Evolutionary conservation across 1,284 basidiomycete species (phyloP).

Genomic region (Trichosporon asahii): DNA sequence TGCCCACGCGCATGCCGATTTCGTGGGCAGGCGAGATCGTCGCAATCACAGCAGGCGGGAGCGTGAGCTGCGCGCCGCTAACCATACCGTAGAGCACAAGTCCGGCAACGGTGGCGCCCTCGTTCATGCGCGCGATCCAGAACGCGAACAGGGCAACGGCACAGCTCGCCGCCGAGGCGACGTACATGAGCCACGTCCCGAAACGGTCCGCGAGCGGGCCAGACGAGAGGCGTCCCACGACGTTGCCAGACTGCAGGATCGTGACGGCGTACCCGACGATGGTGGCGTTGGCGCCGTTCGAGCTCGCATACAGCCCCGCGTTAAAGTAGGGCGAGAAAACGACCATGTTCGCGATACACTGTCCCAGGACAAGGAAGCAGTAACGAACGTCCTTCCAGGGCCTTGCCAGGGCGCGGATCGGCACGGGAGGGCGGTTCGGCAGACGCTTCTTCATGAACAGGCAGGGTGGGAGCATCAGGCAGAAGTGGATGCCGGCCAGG

Average conservation of each 20-base stretch:
- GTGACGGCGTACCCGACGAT: conserved; percentile 16
- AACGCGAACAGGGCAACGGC: conserved; percentile 16
- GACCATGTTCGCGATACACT: conserved; percentile 3
- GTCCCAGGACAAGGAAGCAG: conserved; percentile 16
- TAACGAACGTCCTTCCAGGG: conserved; percentile 20
- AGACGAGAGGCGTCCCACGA: conserved; percentile 10
- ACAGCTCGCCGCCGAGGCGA: background rate
- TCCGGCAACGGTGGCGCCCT: conserved; percentile 32
- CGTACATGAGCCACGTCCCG: conserved; percentile 19
- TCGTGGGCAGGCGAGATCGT: conserved; percentile 43
- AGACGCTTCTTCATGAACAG: conserved; percentile 27
- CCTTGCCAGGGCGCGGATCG: conserved; percentile 14
- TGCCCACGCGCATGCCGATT: conserved; percentile 46
- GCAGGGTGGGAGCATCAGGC: conserved; percentile 29
- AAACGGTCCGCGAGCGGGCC: conserved; percentile 17
- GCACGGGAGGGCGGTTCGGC: conserved; percentile 22
- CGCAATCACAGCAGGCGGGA: conserved; percentile 43
- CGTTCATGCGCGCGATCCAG: conserved; percentile 29
- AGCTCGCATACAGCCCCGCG: conserved; percentile 9
- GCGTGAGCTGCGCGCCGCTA: conserved; percentile 42
- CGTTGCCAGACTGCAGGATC: conserved; percentile 15
- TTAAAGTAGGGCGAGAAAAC: conserved; percentile 23
- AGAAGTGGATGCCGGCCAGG: conserved; percentile 23
- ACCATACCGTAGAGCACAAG: conserved; percentile 38
- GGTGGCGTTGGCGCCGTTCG: background rate